These are phyloP conservation scores for Thermothielavioides terrestris DNA, from an alignment of 495 filamentous ascomycete genomes.

Conservation along the genomic window DNA sequence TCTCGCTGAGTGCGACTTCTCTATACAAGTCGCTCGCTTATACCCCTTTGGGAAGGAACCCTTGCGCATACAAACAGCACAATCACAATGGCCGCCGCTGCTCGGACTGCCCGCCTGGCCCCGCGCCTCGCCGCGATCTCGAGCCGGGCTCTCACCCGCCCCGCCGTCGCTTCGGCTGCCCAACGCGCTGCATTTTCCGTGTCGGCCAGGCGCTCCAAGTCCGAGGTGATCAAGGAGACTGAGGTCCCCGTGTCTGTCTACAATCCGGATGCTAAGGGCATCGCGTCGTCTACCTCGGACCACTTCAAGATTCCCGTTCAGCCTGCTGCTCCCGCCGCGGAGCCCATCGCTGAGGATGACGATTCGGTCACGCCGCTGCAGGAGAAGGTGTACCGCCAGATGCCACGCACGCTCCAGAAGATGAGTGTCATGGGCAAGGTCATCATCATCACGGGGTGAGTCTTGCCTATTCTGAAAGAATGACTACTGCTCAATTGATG, in stretches of 20 bases:
- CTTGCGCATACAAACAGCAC: background rate
- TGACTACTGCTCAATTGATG: background rate
- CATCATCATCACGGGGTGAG: constrained; percentile 65
- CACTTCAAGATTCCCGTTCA: constrained; percentile 72
- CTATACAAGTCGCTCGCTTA: no score
- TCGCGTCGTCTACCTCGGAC: constrained; percentile 42
- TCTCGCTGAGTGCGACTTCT: background rate
- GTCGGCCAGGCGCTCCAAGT: constrained; percentile 31
- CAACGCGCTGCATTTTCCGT: constrained; percentile 32
- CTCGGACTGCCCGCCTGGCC: constrained; percentile 30
- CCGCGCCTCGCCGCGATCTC: constrained; percentile 27
- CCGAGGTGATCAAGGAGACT: constrained; percentile 42
- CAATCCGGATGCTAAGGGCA: constrained; percentile 34
- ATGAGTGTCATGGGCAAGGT: constrained; percentile 59
- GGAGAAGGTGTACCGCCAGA: constrained; percentile 33
- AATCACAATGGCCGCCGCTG: constrained; percentile 32
- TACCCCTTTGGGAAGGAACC: no score
- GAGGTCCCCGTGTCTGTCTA: constrained; percentile 44
- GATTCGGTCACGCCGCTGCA: constrained; percentile 35
- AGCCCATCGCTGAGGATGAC: constrained; percentile 24
- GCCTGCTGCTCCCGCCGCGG: constrained; percentile 37
- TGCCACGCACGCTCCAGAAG: constrained; percentile 54
- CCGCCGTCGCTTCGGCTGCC: constrained; percentile 6
- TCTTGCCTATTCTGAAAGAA: background rate
- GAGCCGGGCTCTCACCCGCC: constrained; percentile 19